Evolutionary conservation across 2,329 filamentous ascomycete species (phyloP), one percentile per base, ranked within the genome.

Genomic region (Metarhizium guizhouense): DNA sequence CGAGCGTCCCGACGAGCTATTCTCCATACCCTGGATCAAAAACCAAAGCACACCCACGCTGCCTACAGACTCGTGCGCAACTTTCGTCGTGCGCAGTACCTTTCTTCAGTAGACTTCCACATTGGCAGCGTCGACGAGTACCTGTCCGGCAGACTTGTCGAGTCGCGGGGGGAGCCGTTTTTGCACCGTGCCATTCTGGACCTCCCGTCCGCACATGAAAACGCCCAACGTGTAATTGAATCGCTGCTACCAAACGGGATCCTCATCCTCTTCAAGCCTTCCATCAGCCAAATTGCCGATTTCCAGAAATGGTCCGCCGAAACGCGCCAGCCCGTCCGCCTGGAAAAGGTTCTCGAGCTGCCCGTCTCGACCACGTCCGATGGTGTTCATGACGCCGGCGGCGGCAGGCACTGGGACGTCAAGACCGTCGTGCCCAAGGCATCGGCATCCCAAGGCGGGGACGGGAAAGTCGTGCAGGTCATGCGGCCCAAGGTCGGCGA

Each of bases 21-120:
- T n/a, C 72, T 94, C 3, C 87, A 93, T 66, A 88, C 86, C 2
- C 75, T 92, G 47, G 89, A 94, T 63, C 76, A 82, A 45, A 84
- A 81, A 2, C 64, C 74, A 13, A 78, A 78, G 47, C 82, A 88
- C 70, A 84, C 85, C 5, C 70, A 74, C 14, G 81, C 85, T 60
- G 89, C 89, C 0, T 75, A 83, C 60, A 78, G 78, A 54, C 77
- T 87, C 20, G 79, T 93, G 4, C 73, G 78, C 30, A 79, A 83
- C 18, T 94, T 89, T 68, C 80, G 85, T 7, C 76, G 80, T 25
- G 87, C 87, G 1, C 77, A 88, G 54, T 94, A 94, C 69, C 77
- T 80, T 29, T 74, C 77, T 29, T 81, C 88, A 60, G 75, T 92
- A 53, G 84, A 91, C 65, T 93, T 93, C 65, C 84, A 93, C 67